Percentiles rank a stretch among this genome's conserved stretches.
Evolutionary conservation across 75 land plant species (phyloP).

Genomic region (Sequoia sempervirens): DNA sequence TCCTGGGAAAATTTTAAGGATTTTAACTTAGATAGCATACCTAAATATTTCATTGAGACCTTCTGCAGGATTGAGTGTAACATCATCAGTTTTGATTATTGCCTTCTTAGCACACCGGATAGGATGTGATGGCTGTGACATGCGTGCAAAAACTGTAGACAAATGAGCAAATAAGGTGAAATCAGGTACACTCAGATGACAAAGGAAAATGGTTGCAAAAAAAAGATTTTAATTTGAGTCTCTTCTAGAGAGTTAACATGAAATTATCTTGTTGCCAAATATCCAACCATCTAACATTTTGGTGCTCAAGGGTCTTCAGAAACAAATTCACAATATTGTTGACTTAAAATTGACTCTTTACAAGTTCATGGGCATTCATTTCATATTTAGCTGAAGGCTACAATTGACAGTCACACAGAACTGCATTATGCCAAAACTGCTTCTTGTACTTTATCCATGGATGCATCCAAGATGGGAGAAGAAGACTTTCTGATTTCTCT

Average conservation of each 20-base stretch:
- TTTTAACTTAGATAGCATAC: conserved; percentile 11
- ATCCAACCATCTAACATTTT: neutral
- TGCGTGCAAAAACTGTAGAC: conserved; percentile 43
- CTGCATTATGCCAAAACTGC: neutral
- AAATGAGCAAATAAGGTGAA: neutral
- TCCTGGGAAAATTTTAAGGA: neutral
- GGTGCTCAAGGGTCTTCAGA: neutral
- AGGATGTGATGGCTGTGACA: conserved; percentile 57
- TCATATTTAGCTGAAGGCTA: neutral
- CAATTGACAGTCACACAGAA: neutral
- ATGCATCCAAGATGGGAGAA: neutral
- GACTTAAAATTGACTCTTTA: neutral
- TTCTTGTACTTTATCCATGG: neutral
- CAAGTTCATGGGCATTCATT: neutral
- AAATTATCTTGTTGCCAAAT: neutral
- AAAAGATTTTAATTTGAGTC: neutral
- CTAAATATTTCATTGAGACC: conserved; percentile 22
- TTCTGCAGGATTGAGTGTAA: conserved; percentile 24
- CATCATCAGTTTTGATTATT: conserved; percentile 38
- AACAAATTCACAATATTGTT: neutral
- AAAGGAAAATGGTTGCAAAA: neutral
- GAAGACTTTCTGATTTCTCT: neutral
- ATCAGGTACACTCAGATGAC: neutral
- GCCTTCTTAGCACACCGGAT: conserved; percentile 55
- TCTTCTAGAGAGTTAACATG: neutral